Conservation (phyloP, 2,329 filamentous ascomycete species). For the Beauveria scarabaeidicola region DNA sequence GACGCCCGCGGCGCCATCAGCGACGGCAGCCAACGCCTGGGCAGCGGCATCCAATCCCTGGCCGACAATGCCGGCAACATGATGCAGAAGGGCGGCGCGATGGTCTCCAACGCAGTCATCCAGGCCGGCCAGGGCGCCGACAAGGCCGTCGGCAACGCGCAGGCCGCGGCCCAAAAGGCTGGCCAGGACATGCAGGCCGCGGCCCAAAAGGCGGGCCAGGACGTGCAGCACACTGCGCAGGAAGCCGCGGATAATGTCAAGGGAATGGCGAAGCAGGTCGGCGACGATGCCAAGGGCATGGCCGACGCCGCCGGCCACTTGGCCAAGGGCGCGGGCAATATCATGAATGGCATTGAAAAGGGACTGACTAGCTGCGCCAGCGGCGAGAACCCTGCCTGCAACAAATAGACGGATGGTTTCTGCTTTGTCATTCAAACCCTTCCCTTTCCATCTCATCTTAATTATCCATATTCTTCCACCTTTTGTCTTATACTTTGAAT, state of each 20-base stretch:
- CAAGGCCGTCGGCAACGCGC: background rate
- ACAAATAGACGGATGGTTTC: background rate
- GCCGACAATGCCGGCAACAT: conserved; percentile 1
- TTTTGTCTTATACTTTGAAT: too few relatives aligned
- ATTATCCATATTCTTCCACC: background rate
- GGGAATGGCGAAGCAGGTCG: background rate
- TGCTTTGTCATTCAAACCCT: background rate
- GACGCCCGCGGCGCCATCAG: background rate
- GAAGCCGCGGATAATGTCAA: background rate
- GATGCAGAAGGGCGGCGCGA: background rate
- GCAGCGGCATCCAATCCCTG: background rate
- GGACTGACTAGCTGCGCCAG: background rate
- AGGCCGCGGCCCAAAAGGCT: background rate
- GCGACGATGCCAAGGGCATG: background rate
- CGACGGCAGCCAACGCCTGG: background rate
- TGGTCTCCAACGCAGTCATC: background rate
- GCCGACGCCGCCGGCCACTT: background rate
- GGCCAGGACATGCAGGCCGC: background rate
- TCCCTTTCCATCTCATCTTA: background rate
- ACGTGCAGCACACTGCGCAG: background rate
- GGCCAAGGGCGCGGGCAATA: background rate
- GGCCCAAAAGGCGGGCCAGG: background rate
- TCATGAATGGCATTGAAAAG: background rate
- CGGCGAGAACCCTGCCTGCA: background rate
- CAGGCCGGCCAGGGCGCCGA: background rate